Percentiles rank a stretch among this genome's conserved stretches.
phyloP scores from a whole-genome alignment of 257 asterid genomes.

The Thymus quinquecostatus region DNA sequence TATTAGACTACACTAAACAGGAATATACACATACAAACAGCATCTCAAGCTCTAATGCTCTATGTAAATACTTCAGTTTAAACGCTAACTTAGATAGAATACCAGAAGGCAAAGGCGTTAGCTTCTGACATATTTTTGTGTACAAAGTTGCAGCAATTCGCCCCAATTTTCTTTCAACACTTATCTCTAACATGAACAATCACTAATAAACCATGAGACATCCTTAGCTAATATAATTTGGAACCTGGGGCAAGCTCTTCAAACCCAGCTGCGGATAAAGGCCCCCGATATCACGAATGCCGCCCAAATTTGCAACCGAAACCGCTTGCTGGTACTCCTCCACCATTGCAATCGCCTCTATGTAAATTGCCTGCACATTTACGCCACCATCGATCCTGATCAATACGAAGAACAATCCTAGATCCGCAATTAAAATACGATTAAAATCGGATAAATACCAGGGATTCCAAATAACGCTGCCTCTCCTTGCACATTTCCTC shows the following conservation, averaged over 20 bases:
- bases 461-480: slow-evolving; percentile 85
- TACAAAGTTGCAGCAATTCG: slow-evolving; percentile 12
- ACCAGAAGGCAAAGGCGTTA: neutral
- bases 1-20: neutral
- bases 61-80: neutral
- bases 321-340: slow-evolving; percentile 93
- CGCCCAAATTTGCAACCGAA: slow-evolving; percentile 72
- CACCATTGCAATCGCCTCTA: slow-evolving; percentile 91
- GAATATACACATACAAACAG: slow-evolving; percentile 15
- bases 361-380: slow-evolving; percentile 68
- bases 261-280: slow-evolving; percentile 75
- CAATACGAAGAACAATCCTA: slow-evolving; percentile 22
- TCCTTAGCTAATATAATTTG: neutral
- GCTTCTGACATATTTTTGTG: neutral
- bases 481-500: slow-evolving; percentile 97
- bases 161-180: neutral
- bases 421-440: neutral
- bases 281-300: slow-evolving; percentile 77
- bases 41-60: slow-evolving; percentile 16
- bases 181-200: neutral
- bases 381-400: slow-evolving; percentile 12
- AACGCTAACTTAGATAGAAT: neutral
- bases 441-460: slow-evolving; percentile 49
- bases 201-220: neutral
- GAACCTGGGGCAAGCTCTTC: slow-evolving; percentile 83